Conservation (phyloP, 2,329 filamentous ascomycete genomes). For the Acarospora socialis region DNA sequence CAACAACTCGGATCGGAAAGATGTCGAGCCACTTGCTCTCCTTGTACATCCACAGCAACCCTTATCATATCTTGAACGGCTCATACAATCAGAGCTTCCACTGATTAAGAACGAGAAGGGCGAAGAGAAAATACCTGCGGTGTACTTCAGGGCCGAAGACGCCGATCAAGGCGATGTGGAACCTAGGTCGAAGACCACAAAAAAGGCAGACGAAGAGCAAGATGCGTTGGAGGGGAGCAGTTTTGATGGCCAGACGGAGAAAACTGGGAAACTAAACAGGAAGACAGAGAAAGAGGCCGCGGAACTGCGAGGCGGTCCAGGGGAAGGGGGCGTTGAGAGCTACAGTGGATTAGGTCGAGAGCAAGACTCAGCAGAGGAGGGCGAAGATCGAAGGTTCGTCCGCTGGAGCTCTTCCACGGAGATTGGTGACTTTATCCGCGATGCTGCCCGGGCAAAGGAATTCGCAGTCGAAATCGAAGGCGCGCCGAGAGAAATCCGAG, state of each 20-base stretch:
- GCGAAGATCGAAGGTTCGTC: constrained; percentile 52
- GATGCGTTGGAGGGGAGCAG: constrained; percentile 24
- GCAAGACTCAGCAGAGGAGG: constrained; percentile 28
- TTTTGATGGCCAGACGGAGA: constrained; percentile 17
- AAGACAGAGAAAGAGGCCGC: constrained; percentile 26
- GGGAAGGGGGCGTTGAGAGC: constrained; percentile 49
- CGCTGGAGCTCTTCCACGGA: constrained; percentile 82
- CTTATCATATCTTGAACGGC: constrained; percentile 72
- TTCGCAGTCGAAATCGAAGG: constrained; percentile 77
- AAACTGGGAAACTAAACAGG: constrained; percentile 25
- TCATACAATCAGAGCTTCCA: constrained; percentile 79
- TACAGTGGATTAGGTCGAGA: constrained; percentile 59
- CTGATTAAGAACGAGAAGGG: constrained; percentile 47
- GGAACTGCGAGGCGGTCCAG: constrained; percentile 32
- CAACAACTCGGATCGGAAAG: constrained; percentile 45
- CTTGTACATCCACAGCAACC: constrained; percentile 83
- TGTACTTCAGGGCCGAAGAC: constrained; percentile 71
- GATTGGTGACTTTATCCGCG: constrained; percentile 85
- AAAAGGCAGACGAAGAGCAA: constrained; percentile 18
- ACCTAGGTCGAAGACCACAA: constrained; percentile 23
- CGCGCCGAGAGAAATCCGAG: constrained; percentile 49
- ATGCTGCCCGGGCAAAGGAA: constrained; percentile 70
- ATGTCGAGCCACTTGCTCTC: constrained; percentile 71
- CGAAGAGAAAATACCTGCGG: constrained; percentile 54
- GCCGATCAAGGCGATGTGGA: constrained; percentile 45